Conservation (phyloP, 345 rosid genomes). For the Bruguiera gymnorhiza region DNA sequence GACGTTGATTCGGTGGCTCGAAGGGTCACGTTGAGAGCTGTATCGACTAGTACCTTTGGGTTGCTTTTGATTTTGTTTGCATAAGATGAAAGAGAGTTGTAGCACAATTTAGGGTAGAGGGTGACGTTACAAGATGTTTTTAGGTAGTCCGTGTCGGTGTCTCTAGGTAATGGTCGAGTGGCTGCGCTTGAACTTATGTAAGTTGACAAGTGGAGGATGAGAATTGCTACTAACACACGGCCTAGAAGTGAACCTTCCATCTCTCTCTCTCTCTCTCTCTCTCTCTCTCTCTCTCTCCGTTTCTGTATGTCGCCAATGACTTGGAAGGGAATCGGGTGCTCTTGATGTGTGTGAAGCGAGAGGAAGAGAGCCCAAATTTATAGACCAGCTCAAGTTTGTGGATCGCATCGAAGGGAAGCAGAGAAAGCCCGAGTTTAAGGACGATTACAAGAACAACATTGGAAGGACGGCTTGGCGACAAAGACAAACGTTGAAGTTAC, state of each 20-base stretch:
- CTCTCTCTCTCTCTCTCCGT: neutral
- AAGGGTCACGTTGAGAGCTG: constrained; percentile 46
- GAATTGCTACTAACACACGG: constrained; percentile 4
- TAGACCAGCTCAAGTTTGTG: constrained; percentile 1
- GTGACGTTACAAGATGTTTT: constrained; percentile 32
- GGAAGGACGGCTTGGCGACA: neutral
- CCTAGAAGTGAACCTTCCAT: constrained; percentile 18
- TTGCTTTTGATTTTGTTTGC: constrained; percentile 36
- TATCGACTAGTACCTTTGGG: constrained; percentile 32
- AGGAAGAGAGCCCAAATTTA: neutral
- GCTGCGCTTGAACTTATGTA: constrained; percentile 7
- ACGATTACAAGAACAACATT: neutral
- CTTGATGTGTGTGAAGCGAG: constrained; percentile 1
- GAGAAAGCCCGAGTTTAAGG: constrained; percentile 1
- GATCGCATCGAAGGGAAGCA: neutral
- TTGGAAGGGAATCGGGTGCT: no score
- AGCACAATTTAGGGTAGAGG: constrained; percentile 34
- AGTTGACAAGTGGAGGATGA: constrained; percentile 15
- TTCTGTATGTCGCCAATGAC: neutral
- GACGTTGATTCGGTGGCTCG: constrained; percentile 29
- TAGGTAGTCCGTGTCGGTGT: constrained; percentile 21
- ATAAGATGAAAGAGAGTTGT: constrained; percentile 33
- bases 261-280: neutral
- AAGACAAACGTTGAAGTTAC: neutral
- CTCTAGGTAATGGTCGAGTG: neutral